A percentile compares a stretch with the other conserved stretches of the same genome.
Evolutionary conservation across 1,284 basidiomycete genomes (phyloP).

Genomic region (Tylopilus sp.): DNA sequence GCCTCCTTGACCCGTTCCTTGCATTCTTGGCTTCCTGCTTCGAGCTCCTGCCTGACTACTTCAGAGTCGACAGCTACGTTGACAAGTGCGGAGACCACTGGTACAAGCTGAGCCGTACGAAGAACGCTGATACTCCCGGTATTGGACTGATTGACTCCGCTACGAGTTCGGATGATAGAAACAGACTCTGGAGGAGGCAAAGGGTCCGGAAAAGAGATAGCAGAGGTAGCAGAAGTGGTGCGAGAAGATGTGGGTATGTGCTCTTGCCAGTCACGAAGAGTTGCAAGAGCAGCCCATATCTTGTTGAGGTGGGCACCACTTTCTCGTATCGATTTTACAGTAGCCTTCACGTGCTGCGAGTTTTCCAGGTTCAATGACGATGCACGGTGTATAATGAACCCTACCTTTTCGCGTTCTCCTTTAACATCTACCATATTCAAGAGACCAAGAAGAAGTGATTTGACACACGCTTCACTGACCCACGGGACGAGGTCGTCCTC

Average conservation of each 20-base stretch:
- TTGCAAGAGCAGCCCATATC: constrained; percentile 56
- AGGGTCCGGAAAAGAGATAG: constrained; percentile 53
- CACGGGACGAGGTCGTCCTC: constrained; percentile 48
- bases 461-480: constrained; percentile 64
- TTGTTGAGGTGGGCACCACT: constrained; percentile 56
- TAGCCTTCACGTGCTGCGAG: constrained; percentile 44
- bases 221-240: constrained; percentile 16
- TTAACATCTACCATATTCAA: constrained; percentile 52
- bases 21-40: constrained; percentile 50
- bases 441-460: constrained; percentile 57
- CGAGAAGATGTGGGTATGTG: constrained; percentile 20
- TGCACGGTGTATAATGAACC: constrained; percentile 25
- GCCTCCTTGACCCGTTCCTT: constrained; percentile 53
- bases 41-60: constrained; percentile 56
- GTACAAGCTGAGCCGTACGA: constrained; percentile 62
- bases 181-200: constrained; percentile 44
- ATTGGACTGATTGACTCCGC: constrained; percentile 37
- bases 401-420: constrained; percentile 41
- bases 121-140: constrained; percentile 44
- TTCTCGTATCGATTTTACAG: constrained; percentile 51
- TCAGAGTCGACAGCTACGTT: constrained; percentile 48
- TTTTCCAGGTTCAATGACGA: background rate
- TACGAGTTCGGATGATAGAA: constrained; percentile 30
- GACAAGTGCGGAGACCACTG: constrained; percentile 58
- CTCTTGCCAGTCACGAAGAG: constrained; percentile 43